These are phyloP conservation scores for Nicotiana rustica DNA, from an alignment of 305 asterid genomes.

Conservation along the genomic window DNA sequence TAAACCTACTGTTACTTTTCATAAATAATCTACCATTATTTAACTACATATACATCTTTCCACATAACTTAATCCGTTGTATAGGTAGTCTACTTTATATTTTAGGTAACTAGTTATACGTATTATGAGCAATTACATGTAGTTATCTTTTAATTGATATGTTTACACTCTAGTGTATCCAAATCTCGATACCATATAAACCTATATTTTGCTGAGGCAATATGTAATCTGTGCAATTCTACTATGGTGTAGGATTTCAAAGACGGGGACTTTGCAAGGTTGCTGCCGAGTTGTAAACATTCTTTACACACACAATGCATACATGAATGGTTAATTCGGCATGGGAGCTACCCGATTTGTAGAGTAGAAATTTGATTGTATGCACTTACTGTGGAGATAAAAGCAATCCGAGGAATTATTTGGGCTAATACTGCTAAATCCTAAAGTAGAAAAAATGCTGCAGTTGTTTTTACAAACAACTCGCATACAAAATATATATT, in stretches of 20 bases:
- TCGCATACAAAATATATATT: conserved; percentile 11
- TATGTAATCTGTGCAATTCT: background rate
- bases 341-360: conserved; percentile 81
- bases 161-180: no score
- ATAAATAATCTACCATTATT: background rate
- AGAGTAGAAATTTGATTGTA: conserved; percentile 59
- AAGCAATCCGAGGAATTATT: background rate
- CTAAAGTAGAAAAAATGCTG: conserved; percentile 12
- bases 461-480: background rate
- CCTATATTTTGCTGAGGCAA: background rate
- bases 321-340: conserved; percentile 81
- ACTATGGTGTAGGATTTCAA: conserved; percentile 58
- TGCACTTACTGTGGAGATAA: background rate
- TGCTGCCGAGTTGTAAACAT: conserved; percentile 75
- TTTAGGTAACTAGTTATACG: background rate
- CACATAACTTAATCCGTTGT: no score
- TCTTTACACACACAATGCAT: conserved; percentile 72
- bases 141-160: background rate
- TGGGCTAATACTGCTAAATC: background rate
- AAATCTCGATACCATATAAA: background rate
- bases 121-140: background rate
- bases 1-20: background rate
- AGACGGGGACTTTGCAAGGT: conserved; percentile 66
- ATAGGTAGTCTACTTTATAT: background rate
- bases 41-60: background rate